Base-by-base conservation (phyloP, 106 monocot species). In the Iris macrosiphon region DNA sequence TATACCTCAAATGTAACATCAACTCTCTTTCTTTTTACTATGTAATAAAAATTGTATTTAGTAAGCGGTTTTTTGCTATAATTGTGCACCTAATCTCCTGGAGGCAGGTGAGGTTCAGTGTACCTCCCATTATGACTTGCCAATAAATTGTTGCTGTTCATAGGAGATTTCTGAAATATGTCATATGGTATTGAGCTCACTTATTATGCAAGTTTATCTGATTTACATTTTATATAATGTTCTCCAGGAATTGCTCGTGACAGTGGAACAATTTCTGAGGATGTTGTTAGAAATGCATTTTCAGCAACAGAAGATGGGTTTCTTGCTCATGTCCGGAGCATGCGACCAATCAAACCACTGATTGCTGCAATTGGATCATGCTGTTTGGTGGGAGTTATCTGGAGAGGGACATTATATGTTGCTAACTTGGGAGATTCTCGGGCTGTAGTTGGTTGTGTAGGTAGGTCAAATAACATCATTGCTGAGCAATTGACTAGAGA, bases 391-490 rank as follows among this genome's bases (percentile, higher is more conserved):
- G 92, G 92, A 40, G 33, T 92, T 32, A 87, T 92, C 30, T 83
- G 82, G 79, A 72, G 52, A 66, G 79, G 83, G 33, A 92, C 73
- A 45, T 67, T 92, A 38, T 83, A 76, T 70, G 49, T 80, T 32
- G 92, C 92, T 28, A 92, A 92, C 46, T 44, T 83, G 57, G 92
- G 92, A 43, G 92, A 92, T 73, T 87, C 87, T 23, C 72, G 92
- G 47, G 92, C 87, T 42, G 83, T 92, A 4, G 10, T 92, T 52
- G 92, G 92, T 58, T 78, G 41, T 34, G 51, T 83, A 56, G 63
- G 54, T 45, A 62, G 54, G 33, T 73, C 83, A 52, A 72, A 79
- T 34, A 66, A 68, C 50, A 83, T 83, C 22, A 49, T 77, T 45
- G 92, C 76, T 10, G 76, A 79, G 48, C 92, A 83, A 40, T 31